These are phyloP conservation scores for Santalum album DNA, from an alignment of 164 flowering plant species.

Conservation along the genomic window DNA sequence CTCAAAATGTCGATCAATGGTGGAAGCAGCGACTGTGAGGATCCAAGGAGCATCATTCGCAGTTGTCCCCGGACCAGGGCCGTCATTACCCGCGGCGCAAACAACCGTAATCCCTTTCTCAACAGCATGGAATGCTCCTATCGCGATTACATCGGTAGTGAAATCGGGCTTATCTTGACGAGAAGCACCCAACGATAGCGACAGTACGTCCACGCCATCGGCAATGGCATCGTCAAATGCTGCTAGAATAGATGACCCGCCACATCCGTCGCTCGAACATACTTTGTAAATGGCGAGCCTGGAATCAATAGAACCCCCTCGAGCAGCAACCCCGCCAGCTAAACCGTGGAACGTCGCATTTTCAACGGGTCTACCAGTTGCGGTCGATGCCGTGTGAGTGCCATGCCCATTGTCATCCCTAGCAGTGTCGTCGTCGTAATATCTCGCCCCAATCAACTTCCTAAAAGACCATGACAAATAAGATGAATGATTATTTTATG, in stretches of 20 bases:
- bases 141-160: constrained; percentile 4
- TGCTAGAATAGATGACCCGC: constrained; percentile 9
- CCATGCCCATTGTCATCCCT: constrained; percentile 67
- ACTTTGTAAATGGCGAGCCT: constrained; percentile 77
- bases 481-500: too few relatives aligned
- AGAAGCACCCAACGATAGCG: constrained; percentile 7
- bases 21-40: constrained; percentile 20
- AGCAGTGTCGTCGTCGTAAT: constrained; percentile 54
- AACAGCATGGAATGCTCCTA: constrained; percentile 23
- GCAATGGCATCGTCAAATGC: constrained; percentile 15
- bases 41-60: constrained; percentile 18
- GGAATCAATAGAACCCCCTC: constrained; percentile 69
- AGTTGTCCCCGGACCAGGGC: constrained; percentile 2
- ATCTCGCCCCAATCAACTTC: constrained; percentile 66
- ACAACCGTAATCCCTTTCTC: constrained; percentile 14
- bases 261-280: constrained; percentile 34
- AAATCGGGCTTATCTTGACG: not conserved
- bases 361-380: constrained; percentile 40
- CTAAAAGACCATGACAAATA: too few relatives aligned
- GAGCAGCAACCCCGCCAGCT: constrained; percentile 54
- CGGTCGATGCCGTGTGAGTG: constrained; percentile 75
- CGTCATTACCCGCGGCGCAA: constrained; percentile 17
- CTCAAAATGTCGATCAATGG: constrained; percentile 10
- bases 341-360: constrained; percentile 56
- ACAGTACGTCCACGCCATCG: constrained; percentile 20